These are phyloP conservation scores for Fusarium xyrophilum DNA, from an alignment of 2,329 filamentous ascomycete genomes.

Conservation along the genomic window DNA sequence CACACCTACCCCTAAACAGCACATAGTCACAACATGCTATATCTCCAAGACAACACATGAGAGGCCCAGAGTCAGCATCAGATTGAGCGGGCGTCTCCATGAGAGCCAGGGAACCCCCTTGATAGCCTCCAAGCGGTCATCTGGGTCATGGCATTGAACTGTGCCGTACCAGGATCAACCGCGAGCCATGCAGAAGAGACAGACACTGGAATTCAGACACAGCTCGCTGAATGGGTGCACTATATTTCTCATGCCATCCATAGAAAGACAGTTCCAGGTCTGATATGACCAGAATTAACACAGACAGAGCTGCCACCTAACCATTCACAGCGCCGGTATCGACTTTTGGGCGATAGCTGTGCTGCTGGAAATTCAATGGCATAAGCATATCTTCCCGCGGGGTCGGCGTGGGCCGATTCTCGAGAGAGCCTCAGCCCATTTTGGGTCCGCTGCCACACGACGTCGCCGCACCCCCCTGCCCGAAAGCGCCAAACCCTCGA, in stretches of 20 bases:
- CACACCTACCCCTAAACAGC: constrained; percentile 16
- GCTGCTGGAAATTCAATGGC: constrained; percentile 26
- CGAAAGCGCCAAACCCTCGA: constrained; percentile 34
- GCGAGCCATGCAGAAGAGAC: constrained; percentile 13
- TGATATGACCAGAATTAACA: constrained; percentile 17
- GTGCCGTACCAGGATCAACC: constrained; percentile 2
- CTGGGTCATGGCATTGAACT: constrained; percentile 4
- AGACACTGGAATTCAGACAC: not conserved
- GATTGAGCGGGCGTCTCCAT: constrained; percentile 20
- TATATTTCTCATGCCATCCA: constrained; percentile 18
- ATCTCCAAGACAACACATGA: constrained; percentile 27
- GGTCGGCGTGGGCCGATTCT: constrained; percentile 49
- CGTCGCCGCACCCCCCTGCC: constrained; percentile 45
- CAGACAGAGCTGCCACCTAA: constrained; percentile 14
- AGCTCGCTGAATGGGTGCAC: not conserved
- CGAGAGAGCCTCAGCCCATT: constrained; percentile 47
- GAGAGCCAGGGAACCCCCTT: constrained; percentile 22
- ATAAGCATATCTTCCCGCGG: constrained; percentile 44
- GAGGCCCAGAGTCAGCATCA: constrained; percentile 15
- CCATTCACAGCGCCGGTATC: not conserved
- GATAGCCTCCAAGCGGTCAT: constrained; percentile 4
- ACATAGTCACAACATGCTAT: constrained; percentile 21
- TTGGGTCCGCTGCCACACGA: constrained; percentile 46
- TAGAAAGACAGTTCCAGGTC: constrained; percentile 23
- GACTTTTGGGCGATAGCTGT: not conserved